Conservation (phyloP, 2,329 filamentous ascomycete genomes). For the Epichloe bromicola region DNA sequence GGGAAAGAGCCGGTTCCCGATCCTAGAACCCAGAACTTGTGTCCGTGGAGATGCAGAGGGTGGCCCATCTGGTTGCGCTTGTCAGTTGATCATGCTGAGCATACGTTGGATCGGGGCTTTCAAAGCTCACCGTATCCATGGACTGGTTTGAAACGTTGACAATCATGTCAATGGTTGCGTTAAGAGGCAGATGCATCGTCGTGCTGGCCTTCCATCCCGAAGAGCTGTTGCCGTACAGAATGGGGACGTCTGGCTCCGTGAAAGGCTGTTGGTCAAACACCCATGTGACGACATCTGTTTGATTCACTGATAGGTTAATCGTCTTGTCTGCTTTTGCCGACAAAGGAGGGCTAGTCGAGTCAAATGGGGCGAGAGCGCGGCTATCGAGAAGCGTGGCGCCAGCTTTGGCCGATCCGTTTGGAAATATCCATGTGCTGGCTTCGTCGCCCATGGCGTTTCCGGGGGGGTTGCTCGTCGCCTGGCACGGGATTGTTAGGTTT, state of each 20-base stretch:
- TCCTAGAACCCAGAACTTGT: conserved; percentile 5
- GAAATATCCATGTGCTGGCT: conserved; percentile 1
- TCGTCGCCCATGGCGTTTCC: not conserved
- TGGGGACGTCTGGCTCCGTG: conserved; percentile 1
- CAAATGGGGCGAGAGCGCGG: not conserved
- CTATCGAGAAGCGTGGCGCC: not conserved
- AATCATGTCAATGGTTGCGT: conserved; percentile 1
- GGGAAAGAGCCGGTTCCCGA: conserved; percentile 2
- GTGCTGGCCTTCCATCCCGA: conserved; percentile 3
- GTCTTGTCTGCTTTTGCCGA: not conserved
- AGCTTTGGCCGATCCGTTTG: conserved; percentile 1
- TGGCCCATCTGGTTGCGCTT: conserved; percentile 1
- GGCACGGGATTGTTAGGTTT: no score
- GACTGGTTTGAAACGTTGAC: conserved; percentile 1
- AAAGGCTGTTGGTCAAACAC: not conserved
- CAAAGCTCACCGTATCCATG: conserved; percentile 1
- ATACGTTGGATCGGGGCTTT: no score
- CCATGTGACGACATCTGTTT: conserved; percentile 1
- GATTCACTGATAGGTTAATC: not conserved
- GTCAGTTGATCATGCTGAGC: no score
- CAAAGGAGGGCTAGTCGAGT: not conserved
- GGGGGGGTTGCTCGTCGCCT: no score
- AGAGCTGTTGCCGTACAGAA: not conserved
- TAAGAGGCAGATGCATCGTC: conserved; percentile 1
- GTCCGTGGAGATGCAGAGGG: conserved; percentile 3